Evolutionary conservation across 306 rosid species (phyloP).

Genomic region (Prunus kanzakura): DNA sequence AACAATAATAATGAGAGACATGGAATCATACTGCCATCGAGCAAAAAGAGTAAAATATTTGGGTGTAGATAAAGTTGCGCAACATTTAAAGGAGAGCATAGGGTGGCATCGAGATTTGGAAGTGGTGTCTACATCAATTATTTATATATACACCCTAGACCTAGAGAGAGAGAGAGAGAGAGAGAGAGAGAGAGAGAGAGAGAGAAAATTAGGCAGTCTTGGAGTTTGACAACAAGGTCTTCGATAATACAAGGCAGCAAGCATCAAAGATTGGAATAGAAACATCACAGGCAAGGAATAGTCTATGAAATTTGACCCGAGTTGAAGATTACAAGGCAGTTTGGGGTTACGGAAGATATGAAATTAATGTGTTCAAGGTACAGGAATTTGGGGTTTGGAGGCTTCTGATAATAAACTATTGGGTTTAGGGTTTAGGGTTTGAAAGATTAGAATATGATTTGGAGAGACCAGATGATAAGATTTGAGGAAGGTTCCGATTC

Average conservation of each 20-base stretch:
- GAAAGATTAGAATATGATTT: slow-evolving; percentile 33
- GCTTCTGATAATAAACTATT: slow-evolving; percentile 41
- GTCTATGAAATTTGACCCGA: slow-evolving; percentile 32
- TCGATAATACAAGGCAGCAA: background rate
- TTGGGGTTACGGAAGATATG: slow-evolving; percentile 21
- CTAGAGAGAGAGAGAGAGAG: background rate
- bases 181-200: slow-evolving; percentile 1
- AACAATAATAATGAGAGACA: slow-evolving; percentile 16
- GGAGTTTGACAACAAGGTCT: slow-evolving; percentile 39
- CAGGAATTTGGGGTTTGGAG: slow-evolving; percentile 46
- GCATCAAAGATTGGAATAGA: slow-evolving; percentile 61
- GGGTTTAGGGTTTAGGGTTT: slow-evolving; percentile 1
- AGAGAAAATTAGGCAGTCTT: slow-evolving; percentile 49
- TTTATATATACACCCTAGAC: background rate
- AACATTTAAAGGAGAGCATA: slow-evolving; percentile 21
- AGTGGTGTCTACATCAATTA: background rate
- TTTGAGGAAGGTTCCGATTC: slow-evolving; percentile 30
- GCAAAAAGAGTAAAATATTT: slow-evolving; percentile 27
- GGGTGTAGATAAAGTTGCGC: slow-evolving; percentile 19
- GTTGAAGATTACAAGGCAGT: slow-evolving; percentile 30
- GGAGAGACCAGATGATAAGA: slow-evolving; percentile 32
- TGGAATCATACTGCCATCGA: slow-evolving; percentile 33
- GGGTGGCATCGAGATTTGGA: slow-evolving; percentile 52
- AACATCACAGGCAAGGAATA: slow-evolving; percentile 41
- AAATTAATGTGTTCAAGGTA: slow-evolving; percentile 46